Evolutionary conservation across 306 rosid genomes (phyloP), one percentile per base, ranked within the genome.

Genomic region (Cucumis hystrix): DNA sequence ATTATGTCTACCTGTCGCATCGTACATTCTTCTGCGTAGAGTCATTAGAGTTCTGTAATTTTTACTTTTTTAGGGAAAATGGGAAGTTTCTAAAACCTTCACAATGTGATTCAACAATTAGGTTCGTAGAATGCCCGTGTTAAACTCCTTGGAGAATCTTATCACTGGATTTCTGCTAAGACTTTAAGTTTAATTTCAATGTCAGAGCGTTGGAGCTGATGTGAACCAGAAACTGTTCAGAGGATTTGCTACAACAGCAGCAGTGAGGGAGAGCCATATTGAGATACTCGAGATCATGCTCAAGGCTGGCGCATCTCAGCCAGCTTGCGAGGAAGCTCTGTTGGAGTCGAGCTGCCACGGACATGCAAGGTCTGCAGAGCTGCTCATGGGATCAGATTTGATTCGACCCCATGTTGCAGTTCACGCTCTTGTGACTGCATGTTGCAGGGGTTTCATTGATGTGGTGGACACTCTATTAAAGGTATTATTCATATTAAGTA

Each of bases 291-390:
- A 89, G 84, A 90, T 86, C 84, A 84, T 94, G 74, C 81, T 94
- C 47, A 94, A 88, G 82, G 95, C 89, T 81, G 98, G 98, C 66
- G 95, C 97, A 70, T 92, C 93, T 14, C 98, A 90, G 84, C 93
- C 93, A 73, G 96, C 98, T 64, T 94, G 97, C 80, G 98, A 94
- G 83, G 98, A 94, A 80, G 98, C 98, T 78, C 88, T 94, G 70
- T 21, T 91, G 68, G 97, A 90, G 89, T 92, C 96, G 61, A 91
- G 97, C 79, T 90, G 82, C 83, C 96, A 91, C 73, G 97, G 97
- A 61, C 89, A 82, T 70, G 96, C 95, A 54, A 83, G 80, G 81
- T 70, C 78, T 79, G 89, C 79, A 6, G 91, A 92, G 82, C 81
- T 89, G 80, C 95, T 94, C 75, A 91, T 94, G 95, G 85, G 89